Base-by-base conservation (phyloP, 768 basidiomycete genomes). In the Pholiota molesta region DNA sequence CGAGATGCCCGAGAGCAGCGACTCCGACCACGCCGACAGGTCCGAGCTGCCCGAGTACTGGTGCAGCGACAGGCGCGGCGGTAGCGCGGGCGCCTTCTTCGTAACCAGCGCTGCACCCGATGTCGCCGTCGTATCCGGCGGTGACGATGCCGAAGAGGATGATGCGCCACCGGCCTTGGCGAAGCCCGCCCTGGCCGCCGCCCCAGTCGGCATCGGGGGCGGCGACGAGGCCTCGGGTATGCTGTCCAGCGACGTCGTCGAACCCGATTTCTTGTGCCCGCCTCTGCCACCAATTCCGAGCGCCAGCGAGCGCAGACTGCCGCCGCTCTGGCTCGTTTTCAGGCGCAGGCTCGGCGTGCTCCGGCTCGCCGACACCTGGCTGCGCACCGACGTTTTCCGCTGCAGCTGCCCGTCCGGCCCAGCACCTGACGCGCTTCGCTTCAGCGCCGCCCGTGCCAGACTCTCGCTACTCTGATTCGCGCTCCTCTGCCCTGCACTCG, bases 61-160 rank as follows among this genome's bases (percentile, higher is more conserved):
- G 61, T 85, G 83, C 29, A 87, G 74, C 5, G 86, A 87, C 31
- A 88, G 67, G 14, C 87, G 81, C 11, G 87, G 87, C 0, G 87
- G 83, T 21, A 75, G 68, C 1, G 72, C 72, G 2, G 71, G 71
- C 4, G 73, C 16, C 42, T 69, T 37, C 72, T 74, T 54, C 61
- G 40, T 52, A 56, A 61, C 37, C 55, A 64, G 57, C 9, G 55
- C 39, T 51, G 16, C n/a, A 19, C 19, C 52, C 2, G 14, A 10
- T 17, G n/a, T 4, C 16, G 19, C 14, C 14, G 28, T 53, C n/a
- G 28, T 33, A 3, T 53, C 13, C 9, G 16, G 13, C 9, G 28
- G 16, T 53, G 52, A 53, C 31, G 52, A 28, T 19, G 31, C 7
- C 17, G 52, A 54, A 2, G 29, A 45, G n/a, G 44, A 45, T 14